phyloP scores from a whole-genome alignment of 1,139 yeast species.

The Saccharomyces pastorianus region DNA sequence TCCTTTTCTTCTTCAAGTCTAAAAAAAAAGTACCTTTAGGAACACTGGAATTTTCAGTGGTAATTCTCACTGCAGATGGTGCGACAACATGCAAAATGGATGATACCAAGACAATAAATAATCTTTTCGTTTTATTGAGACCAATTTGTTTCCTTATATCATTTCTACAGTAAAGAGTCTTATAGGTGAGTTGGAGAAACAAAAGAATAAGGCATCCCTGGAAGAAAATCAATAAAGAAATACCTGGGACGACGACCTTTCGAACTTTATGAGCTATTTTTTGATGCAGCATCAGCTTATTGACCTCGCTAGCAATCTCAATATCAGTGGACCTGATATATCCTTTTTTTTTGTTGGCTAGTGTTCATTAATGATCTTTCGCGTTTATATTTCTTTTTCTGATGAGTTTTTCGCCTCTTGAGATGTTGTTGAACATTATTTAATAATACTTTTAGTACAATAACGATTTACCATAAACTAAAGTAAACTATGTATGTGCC shows the following conservation, averaged over 20 bases:
- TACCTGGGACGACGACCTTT: conserved; percentile 7
- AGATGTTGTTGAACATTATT: background rate
- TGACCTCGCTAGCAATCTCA: background rate
- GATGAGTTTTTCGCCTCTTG: background rate
- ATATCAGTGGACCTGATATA: background rate
- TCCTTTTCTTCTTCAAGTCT: conserved; percentile 17
- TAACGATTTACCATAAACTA: background rate
- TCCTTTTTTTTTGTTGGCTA: background rate
- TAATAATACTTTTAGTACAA: background rate
- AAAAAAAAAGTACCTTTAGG: conserved; percentile 22
- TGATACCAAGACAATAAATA: conserved; percentile 25
- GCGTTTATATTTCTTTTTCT: background rate
- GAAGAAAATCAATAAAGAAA: conserved; percentile 13
- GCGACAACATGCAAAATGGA: conserved; percentile 28
- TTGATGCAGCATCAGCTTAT: background rate
- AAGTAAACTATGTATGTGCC: background rate
- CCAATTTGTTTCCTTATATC: conserved; percentile 16
- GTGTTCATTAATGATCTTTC: background rate
- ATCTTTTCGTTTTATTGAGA: conserved; percentile 24
- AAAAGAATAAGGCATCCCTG: conserved; percentile 18
- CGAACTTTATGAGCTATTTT: conserved; percentile 1
- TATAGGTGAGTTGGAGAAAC: conserved; percentile 14
- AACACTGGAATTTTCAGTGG: conserved; percentile 25
- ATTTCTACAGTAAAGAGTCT: conserved; percentile 10
- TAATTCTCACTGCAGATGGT: conserved; percentile 28